Evolutionary conservation across 2,329 filamentous ascomycete genomes (phyloP).

Genomic region (Helotiales sp.): DNA sequence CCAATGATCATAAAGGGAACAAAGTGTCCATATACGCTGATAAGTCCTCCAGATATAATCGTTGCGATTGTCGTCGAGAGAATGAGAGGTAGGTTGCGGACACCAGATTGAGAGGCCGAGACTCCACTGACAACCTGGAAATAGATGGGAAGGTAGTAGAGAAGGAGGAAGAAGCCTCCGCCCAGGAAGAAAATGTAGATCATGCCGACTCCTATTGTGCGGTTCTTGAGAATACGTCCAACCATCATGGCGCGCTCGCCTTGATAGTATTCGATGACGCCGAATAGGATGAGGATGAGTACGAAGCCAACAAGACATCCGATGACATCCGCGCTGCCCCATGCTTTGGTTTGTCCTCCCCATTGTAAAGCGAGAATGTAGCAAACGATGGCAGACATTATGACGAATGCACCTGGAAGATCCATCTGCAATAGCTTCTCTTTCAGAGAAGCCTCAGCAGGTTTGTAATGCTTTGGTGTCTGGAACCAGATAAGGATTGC

Average conservation of each 20-base stretch:
- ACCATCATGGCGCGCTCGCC: slow-evolving; percentile 53
- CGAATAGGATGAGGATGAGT: slow-evolving; percentile 37
- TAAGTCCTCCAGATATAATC: slow-evolving; percentile 36
- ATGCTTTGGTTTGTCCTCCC: slow-evolving; percentile 45
- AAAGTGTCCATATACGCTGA: slow-evolving; percentile 38
- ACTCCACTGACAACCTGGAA: slow-evolving; percentile 46
- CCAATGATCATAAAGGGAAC: slow-evolving; percentile 38
- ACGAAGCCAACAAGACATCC: slow-evolving; percentile 44
- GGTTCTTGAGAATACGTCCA: slow-evolving; percentile 43
- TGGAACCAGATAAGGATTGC: slow-evolving; percentile 46
- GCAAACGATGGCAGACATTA: slow-evolving; percentile 46
- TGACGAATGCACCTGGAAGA: slow-evolving; percentile 43
- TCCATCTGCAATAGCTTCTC: slow-evolving; percentile 53
- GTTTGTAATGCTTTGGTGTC: slow-evolving; percentile 41
- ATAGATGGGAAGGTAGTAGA: slow-evolving; percentile 52
- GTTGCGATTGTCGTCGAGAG: slow-evolving; percentile 34
- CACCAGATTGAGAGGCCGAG: slow-evolving; percentile 31
- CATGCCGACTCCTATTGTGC: slow-evolving; percentile 44
- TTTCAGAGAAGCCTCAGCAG: slow-evolving; percentile 37
- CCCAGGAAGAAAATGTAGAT: slow-evolving; percentile 45
- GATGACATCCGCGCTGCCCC: slow-evolving; percentile 43
- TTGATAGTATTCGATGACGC: slow-evolving; percentile 40
- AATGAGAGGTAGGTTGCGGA: slow-evolving; percentile 43
- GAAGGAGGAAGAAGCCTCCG: slow-evolving; percentile 44
- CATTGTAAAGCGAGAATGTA: slow-evolving; percentile 50